phyloP scores from a whole-genome alignment of 495 filamentous ascomycete genomes.

The Schizothecium vesticola region DNA sequence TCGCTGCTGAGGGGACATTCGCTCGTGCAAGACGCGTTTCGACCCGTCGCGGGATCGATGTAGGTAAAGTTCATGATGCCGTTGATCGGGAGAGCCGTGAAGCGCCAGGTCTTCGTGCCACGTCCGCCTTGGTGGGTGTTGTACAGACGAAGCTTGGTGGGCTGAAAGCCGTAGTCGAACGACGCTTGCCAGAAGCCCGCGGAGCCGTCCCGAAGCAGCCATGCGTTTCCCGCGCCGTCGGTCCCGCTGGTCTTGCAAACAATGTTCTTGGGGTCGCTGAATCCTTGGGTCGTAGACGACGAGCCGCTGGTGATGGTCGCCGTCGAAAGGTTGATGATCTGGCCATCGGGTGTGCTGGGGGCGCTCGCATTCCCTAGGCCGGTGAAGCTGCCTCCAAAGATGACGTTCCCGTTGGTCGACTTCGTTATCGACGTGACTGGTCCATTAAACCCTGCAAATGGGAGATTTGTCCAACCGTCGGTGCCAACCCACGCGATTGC shows the following conservation, averaged over 20 bases:
- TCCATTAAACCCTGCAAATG: slow-evolving; percentile 92
- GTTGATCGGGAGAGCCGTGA: slow-evolving; percentile 72
- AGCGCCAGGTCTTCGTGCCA: slow-evolving; percentile 80
- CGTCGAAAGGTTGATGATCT: slow-evolving; percentile 77
- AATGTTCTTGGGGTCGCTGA: slow-evolving; percentile 74
- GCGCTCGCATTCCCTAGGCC: slow-evolving; percentile 77
- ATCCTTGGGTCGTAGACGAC: slow-evolving; percentile 56
- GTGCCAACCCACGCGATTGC: slow-evolving; percentile 75
- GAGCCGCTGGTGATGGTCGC: slow-evolving; percentile 65
- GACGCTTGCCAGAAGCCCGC: slow-evolving; percentile 80
- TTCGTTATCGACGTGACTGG: slow-evolving; percentile 83
- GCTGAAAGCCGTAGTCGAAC: slow-evolving; percentile 75
- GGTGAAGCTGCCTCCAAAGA: slow-evolving; percentile 90
- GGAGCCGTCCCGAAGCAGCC: slow-evolving; percentile 74
- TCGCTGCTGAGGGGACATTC: slow-evolving; percentile 72
- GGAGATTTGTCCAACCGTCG: slow-evolving; percentile 74
- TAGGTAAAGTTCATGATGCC: slow-evolving; percentile 98
- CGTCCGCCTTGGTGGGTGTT: slow-evolving; percentile 84
- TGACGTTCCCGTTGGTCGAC: slow-evolving; percentile 70
- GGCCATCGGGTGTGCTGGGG: slow-evolving; percentile 53
- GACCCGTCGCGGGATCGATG: slow-evolving; percentile 62
- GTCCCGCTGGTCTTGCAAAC: slow-evolving; percentile 67
- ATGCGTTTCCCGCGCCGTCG: slow-evolving; percentile 68
- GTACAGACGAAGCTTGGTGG: slow-evolving; percentile 80
- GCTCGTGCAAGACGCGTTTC: slow-evolving; percentile 64